Percentiles rank a stretch among this genome's conserved stretches.
phyloP scores from a whole-genome alignment of 2,329 filamentous ascomycete species.

The Aspergillus cejpii region DNA sequence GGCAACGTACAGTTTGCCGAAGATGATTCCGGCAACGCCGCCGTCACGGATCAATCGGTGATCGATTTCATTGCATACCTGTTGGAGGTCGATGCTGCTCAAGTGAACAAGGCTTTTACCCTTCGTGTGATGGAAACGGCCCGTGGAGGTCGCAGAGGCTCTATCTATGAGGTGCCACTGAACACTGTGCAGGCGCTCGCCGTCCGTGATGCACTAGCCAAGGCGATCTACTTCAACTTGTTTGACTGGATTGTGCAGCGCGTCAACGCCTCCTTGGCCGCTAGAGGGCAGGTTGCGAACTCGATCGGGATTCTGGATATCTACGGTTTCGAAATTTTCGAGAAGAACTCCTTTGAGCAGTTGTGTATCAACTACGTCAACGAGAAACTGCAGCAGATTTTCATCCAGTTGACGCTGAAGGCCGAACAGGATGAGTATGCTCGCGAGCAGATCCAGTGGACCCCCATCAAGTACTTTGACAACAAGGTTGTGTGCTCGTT shows the following conservation, averaged over 20 bases:
- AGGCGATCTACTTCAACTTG: conserved; percentile 94
- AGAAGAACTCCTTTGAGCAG: conserved; percentile 98
- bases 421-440: conserved; percentile 97
- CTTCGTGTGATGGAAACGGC: conserved; percentile 74
- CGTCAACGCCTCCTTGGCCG: conserved; percentile 80
- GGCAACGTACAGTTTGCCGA: conserved; percentile 90
- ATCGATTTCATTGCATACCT: conserved; percentile 93
- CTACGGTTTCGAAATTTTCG: conserved; percentile 98
- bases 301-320: conserved; percentile 97
- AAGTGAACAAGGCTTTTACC: conserved; percentile 80
- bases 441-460: conserved; percentile 95
- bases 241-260: conserved; percentile 98
- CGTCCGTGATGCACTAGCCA: conserved; percentile 84
- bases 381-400: conserved; percentile 98
- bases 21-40: conserved; percentile 81
- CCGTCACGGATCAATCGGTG: conserved; percentile 79
- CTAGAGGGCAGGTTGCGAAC: conserved; percentile 67
- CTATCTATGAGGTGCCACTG: conserved; percentile 66
- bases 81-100: conserved; percentile 73
- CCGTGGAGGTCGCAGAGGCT: conserved; percentile 59
- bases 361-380: conserved; percentile 99
- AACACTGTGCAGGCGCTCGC: conserved; percentile 81
- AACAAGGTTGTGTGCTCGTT: conserved; percentile 98
- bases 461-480: conserved; percentile 97
- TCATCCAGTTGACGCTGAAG: conserved; percentile 94